phyloP scores from a whole-genome alignment of 805 yeast genomes.

The Candida succiphila region DNA sequence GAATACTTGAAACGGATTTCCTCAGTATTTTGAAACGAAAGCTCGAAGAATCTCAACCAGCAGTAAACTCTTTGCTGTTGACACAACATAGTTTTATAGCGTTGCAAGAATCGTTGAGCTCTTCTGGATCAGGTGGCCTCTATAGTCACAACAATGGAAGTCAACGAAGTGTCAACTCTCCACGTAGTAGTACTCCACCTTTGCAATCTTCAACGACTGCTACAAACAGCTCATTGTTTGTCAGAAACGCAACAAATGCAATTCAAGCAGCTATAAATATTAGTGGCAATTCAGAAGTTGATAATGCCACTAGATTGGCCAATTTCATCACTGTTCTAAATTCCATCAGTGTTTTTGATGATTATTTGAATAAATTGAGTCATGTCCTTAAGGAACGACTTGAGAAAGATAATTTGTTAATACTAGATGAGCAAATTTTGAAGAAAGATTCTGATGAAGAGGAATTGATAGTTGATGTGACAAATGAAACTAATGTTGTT shows the following conservation, averaged over 20 bases:
- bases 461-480: slow-evolving; percentile 9
- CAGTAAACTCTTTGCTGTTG: slow-evolving; percentile 18
- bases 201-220: slow-evolving; percentile 13
- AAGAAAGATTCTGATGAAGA: slow-evolving; percentile 8
- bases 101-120: slow-evolving; percentile 5
- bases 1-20: slow-evolving; percentile 56
- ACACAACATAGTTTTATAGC: slow-evolving; percentile 11
- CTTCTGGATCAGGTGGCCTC: background rate
- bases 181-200: slow-evolving; percentile 22
- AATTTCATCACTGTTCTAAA: slow-evolving; percentile 63
- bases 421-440: slow-evolving; percentile 21
- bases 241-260: slow-evolving; percentile 31
- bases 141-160: background rate
- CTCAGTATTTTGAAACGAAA: slow-evolving; percentile 43
- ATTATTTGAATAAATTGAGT: slow-evolving; percentile 45
- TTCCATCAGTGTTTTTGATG: slow-evolving; percentile 54
- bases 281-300: slow-evolving; percentile 28
- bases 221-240: slow-evolving; percentile 18
- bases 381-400: slow-evolving; percentile 25
- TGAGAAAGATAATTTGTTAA: slow-evolving; percentile 17
- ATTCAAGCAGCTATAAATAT: slow-evolving; percentile 24
- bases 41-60: slow-evolving; percentile 34
- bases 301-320: slow-evolving; percentile 37
- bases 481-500: slow-evolving; percentile 9
- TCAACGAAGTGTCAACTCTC: slow-evolving; percentile 10